Percentiles rank a stretch among this genome's conserved stretches.
Evolutionary conservation across 805 yeast species (phyloP).

Genomic region (Ogataea trehalophila): DNA sequence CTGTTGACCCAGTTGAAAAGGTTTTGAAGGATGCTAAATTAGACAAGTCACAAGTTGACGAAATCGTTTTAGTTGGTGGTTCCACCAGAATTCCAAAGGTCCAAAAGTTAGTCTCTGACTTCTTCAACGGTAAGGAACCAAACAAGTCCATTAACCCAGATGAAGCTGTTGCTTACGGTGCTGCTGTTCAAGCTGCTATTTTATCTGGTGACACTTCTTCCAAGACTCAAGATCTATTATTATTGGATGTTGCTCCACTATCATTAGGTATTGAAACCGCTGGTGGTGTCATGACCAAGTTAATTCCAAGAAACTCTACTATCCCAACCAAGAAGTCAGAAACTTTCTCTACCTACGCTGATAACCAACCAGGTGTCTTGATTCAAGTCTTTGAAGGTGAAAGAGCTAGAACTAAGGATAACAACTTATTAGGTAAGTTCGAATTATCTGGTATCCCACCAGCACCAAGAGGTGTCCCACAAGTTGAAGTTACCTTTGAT

Average conservation of each 20-base stretch:
- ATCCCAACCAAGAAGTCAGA: conserved; percentile 96
- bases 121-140: conserved; percentile 96
- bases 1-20: conserved; percentile 93
- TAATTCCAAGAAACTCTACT: conserved; percentile 90
- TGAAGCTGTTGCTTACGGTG: conserved; percentile 99
- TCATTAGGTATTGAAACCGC: conserved; percentile 95
- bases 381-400: conserved; percentile 99
- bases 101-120: conserved; percentile 91
- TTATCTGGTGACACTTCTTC: conserved; percentile 93
- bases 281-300: conserved; percentile 95
- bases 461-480: conserved; percentile 93
- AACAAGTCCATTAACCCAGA: conserved; percentile 96
- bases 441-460: conserved; percentile 93
- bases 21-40: conserved; percentile 87
- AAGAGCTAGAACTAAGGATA: conserved; percentile 96
- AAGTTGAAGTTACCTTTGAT: conserved; percentile 91
- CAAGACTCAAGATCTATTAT: conserved; percentile 86
- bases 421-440: conserved; percentile 96
- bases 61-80: conserved; percentile 95
- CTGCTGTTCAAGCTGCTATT: conserved; percentile 97
- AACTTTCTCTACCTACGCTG: conserved; percentile 93
- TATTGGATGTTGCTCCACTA: conserved; percentile 89
- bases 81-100: conserved; percentile 98
- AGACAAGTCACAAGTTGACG: conserved; percentile 85
- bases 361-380: conserved; percentile 95